phyloP scores from a whole-genome alignment of 164 flowering plant genomes.

The Chloranthus sessilifolius region DNA sequence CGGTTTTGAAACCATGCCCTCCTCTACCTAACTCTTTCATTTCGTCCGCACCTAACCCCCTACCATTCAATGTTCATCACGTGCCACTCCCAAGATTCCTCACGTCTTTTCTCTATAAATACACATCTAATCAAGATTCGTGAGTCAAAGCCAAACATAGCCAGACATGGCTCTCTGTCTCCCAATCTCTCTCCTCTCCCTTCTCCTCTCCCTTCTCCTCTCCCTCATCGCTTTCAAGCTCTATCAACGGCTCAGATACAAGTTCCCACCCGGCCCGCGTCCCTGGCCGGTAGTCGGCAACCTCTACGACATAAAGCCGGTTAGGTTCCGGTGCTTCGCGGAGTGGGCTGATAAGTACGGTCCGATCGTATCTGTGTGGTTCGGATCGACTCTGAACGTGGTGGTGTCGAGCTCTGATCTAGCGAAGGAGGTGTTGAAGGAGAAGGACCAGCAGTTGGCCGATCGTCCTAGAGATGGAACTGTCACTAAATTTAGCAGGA shows the following conservation, averaged over 20 bases:
- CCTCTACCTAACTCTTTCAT: too few species aligned
- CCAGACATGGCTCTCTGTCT: too few species aligned
- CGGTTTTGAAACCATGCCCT: too few species aligned
- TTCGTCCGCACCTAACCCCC: too few species aligned
- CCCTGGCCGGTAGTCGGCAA: slow-evolving; percentile 57
- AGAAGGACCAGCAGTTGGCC: slow-evolving; percentile 48
- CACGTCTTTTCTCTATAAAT: too few species aligned
- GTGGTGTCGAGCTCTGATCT: slow-evolving; percentile 36
- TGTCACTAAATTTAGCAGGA: slow-evolving; percentile 36
- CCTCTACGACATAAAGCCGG: slow-evolving; percentile 45
- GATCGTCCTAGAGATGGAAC: slow-evolving; percentile 38
- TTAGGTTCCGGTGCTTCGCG: slow-evolving; percentile 44
- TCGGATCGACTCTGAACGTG: slow-evolving; percentile 45
- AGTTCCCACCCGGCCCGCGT: slow-evolving; percentile 55
- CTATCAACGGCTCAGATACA: slow-evolving; percentile 28
- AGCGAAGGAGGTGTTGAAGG: slow-evolving; percentile 50
- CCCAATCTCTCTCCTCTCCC: slow-evolving; percentile 4
- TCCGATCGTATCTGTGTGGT: slow-evolving; percentile 49
- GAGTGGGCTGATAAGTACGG: slow-evolving; percentile 45
- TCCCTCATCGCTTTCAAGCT: slow-evolving; percentile 18
- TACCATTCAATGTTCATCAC: too few species aligned
- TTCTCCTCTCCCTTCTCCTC: slow-evolving; percentile 13
- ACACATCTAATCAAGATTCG: too few species aligned
- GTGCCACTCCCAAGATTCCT: too few species aligned
- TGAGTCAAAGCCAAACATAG: too few species aligned